Base-by-base conservation (phyloP, 495 filamentous ascomycete genomes). In the Viridothelium virens region DNA sequence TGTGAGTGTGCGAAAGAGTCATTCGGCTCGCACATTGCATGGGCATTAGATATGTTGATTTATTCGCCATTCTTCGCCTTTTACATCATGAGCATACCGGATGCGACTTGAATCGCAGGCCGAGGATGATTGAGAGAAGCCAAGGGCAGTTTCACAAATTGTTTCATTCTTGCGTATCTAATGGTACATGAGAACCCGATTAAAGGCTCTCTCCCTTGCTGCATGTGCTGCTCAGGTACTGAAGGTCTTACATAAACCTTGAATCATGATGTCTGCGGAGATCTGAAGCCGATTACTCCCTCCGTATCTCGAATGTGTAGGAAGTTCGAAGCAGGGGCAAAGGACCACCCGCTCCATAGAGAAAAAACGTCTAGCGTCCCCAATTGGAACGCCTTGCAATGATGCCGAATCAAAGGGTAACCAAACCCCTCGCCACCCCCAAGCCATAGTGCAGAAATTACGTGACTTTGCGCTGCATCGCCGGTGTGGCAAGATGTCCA, bases 381-480 rank as follows among this genome's bases (percentile, higher is more conserved):
- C 53, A 9, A 14, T 59, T 34, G 5, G 31, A 36, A 59, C 53
- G 53, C 53, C 53, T 36, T 59, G 53, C 53, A 14, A 59, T 59
- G 31, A 59, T 59, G 53, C 53, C 53, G 31, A 36, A 34, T 18
- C 7, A 59, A 7, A 59, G 41, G 7, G 33, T 59, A 25, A 25
- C 25, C 25, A 25, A 25, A 25, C 25, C 25, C 25, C 53, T 31
- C 11, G 31, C 6, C 5, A 7, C 7, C 53, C 6, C 53, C 53
- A 4, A 59, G 18, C 53, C 53, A 36, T 33, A 14, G 31, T 59
- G 53, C 53, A 34, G 25, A 25, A 59, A 18, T 59, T 14, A 33
- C 33, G 18, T n/a, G 5, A 59, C 5, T 34, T 59, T 18, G 10
- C 53, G 53, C 53, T 59, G 53, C 53, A 59, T 59, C 53, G 36